Base-by-base conservation (phyloP, 2,329 filamentous ascomycete species). In the Chrysoporthe cubensis region DNA sequence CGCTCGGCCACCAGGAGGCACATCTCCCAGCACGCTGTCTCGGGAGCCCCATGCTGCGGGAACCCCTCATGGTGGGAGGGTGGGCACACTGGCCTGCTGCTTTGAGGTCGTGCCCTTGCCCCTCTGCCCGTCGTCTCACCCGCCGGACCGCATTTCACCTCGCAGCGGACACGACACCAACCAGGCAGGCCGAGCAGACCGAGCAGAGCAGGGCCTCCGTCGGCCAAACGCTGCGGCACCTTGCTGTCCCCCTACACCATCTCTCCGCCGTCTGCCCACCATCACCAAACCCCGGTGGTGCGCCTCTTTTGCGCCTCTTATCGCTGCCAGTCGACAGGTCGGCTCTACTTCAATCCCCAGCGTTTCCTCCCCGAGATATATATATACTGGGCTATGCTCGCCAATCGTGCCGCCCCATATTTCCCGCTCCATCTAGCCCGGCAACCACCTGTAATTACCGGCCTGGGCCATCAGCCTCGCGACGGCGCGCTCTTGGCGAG, bases 221-320 rank as follows among this genome's bases (percentile, higher is more conserved):
- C 6, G 54, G 14, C 54, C 14, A 57, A 13, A 34, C 34, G 54
- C 50, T 32, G 50, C 50, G 50, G 50, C 50, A 54, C 50, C 21
- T 32, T 34, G 14, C 50, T 21, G 18, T 4, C 44, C 50, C 34
- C 40, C 50, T 62, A 67, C 56, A 65, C 42, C 54, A 57, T 40
- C 54, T 56, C 42, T 58, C 54, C 56, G 21, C 43, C 58, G 66
- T 32, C 66, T 68, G 62, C 66, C 62, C 62, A 68, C 62, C 66
- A 65, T 37, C 59, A 37, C 37, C 14, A 54, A 40, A 37, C 54
- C 44, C 52, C 26, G 1, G 59, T 63, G 59, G 54, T 52, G 44
- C 67, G 56, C 62, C 67, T 63, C 40, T 56, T 60, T 44, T 44
- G 44, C 59, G 59, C 59, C 57, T 66, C 64, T 66, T 66, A 66